Conservation (phyloP, 73 alveolate species). For the Symbiodinium pilosum region DNA sequence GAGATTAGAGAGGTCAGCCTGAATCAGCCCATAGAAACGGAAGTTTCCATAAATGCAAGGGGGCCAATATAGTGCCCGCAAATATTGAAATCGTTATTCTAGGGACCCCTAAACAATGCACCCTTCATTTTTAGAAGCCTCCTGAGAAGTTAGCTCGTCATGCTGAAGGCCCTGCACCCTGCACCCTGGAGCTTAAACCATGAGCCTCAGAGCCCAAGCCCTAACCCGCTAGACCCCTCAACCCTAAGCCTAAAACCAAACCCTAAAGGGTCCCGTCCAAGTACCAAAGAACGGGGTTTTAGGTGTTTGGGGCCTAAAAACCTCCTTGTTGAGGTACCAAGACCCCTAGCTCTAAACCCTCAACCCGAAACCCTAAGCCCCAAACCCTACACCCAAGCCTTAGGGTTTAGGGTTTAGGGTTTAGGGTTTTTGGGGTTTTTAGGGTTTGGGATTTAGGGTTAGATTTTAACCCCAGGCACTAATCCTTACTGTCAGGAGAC, state of each 20-base stretch:
- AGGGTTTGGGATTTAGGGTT: background rate
- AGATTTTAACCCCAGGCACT: background rate
- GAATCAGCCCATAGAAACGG: no score
- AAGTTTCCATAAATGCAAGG: no score
- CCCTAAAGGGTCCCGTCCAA: background rate
- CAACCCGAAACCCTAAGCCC: no score
- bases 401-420: background rate
- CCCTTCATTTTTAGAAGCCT: background rate
- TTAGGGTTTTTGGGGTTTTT: background rate
- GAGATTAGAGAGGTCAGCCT: no score
- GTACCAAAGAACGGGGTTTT: no score
- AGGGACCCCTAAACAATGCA: background rate
- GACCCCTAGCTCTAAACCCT: background rate
- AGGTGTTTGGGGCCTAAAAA: no score
- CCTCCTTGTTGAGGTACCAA: no score
- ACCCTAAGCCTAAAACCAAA: background rate
- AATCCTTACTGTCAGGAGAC: background rate
- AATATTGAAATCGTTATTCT: no score
- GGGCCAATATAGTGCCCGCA: background rate
- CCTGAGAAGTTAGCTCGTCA: background rate
- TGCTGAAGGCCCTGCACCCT: background rate
- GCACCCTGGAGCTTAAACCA: background rate
- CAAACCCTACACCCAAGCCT: no score
- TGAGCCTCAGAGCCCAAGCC: background rate
- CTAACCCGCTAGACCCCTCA: background rate